Evolutionary conservation across 2,329 filamentous ascomycete genomes (phyloP).

Genomic region (Niveomyces coronatus): DNA sequence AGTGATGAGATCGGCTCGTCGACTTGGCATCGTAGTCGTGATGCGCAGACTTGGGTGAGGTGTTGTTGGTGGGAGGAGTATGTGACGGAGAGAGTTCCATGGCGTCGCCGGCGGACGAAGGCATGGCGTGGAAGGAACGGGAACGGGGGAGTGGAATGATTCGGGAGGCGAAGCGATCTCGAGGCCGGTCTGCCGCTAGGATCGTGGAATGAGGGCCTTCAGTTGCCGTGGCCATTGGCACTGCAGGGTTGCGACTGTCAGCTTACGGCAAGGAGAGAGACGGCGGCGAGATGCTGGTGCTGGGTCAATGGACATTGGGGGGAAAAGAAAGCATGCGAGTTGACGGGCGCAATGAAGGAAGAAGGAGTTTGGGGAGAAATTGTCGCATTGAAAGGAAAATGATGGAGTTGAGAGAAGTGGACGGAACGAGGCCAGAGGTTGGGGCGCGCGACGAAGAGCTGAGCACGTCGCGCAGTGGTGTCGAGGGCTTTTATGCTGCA

Average conservation of each 20-base stretch:
- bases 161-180: slow-evolving; percentile 39
- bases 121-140: slow-evolving; percentile 46
- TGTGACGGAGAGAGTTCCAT: slow-evolving; percentile 41
- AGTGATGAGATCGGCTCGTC: slow-evolving; percentile 25
- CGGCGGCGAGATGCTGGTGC: too few relatives aligned
- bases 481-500: too few relatives aligned
- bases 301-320: too few relatives aligned
- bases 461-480: too few relatives aligned
- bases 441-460: too few relatives aligned
- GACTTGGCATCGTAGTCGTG: slow-evolving; percentile 30
- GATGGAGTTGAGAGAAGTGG: too few relatives aligned
- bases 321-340: not conserved
- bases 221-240: slow-evolving; percentile 43
- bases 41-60: slow-evolving; percentile 33
- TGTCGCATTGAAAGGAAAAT: too few relatives aligned
- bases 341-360: not conserved
- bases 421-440: too few relatives aligned
- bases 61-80: slow-evolving; percentile 35
- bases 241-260: slow-evolving; percentile 18
- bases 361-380: too few relatives aligned
- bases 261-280: slow-evolving; percentile 6
- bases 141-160: slow-evolving; percentile 43
- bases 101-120: slow-evolving; percentile 45
- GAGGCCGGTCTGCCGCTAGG: slow-evolving; percentile 28
- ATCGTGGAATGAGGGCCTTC: slow-evolving; percentile 37